Evolutionary conservation across 768 basidiomycete genomes (phyloP).

Genomic region (Amanita brunnescens): DNA sequence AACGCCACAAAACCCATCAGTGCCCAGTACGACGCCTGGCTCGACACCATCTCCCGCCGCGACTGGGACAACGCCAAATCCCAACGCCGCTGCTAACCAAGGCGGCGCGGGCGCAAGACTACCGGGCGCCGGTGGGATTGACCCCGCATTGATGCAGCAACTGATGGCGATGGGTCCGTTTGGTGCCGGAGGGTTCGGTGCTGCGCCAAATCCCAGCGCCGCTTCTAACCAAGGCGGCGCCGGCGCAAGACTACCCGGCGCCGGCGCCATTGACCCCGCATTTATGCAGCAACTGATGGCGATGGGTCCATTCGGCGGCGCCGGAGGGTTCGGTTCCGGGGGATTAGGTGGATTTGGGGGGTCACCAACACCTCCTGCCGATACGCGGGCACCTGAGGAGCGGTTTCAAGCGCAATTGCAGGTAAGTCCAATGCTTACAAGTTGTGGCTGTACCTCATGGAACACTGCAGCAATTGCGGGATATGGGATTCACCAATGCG

Average conservation of each 20-base stretch:
- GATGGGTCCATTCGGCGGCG: constrained; percentile 17
- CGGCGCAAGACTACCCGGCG: constrained; percentile 11
- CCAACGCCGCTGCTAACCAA: constrained; percentile 14
- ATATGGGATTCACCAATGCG: constrained; percentile 92
- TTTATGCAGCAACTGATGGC: constrained; percentile 37
- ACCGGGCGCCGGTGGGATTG: constrained; percentile 17
- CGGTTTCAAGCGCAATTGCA: constrained; percentile 83
- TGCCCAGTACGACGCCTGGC: not conserved
- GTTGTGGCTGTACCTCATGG: not conserved
- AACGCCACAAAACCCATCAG: constrained; percentile 16
- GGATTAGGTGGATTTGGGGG: constrained; percentile 19
- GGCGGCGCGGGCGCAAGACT: constrained; percentile 16
- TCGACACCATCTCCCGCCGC: too few relatives aligned
- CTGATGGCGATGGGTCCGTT: constrained; percentile 24
- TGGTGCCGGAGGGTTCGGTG: constrained; percentile 17
- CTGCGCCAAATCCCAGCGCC: constrained; percentile 13
- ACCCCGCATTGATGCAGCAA: constrained; percentile 39
- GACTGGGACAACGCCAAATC: too few relatives aligned
- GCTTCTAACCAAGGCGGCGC: constrained; percentile 15
- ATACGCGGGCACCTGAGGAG: constrained; percentile 79
- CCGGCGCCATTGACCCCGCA: constrained; percentile 28
- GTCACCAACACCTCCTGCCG: constrained; percentile 43
- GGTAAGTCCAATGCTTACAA: constrained; percentile 40
- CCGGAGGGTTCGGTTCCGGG: constrained; percentile 16
- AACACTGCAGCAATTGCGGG: constrained; percentile 67